Base-by-base conservation (phyloP, 495 filamentous ascomycete genomes). In the Penicillium diatomitis region DNA sequence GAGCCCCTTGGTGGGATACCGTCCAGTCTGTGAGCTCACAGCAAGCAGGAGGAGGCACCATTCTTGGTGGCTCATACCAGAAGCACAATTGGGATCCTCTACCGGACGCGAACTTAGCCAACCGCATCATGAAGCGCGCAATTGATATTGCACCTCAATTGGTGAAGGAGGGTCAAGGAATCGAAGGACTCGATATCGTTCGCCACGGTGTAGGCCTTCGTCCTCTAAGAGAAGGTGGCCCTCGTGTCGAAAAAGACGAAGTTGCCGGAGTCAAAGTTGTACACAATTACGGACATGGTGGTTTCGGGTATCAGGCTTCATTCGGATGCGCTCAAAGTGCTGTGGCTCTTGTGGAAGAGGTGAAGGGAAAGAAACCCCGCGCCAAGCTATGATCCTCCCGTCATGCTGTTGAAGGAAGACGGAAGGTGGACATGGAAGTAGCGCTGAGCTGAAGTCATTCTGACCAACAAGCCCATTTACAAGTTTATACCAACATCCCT, bases 241-340 rank as follows among this genome's bases (percentile, higher is more conserved):
- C 84, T 9, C 77, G 92, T 37, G 74, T 97, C 40, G 92, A 96
- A 68, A 87, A 78, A 63, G 90, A 96, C 65, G 74, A 72, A 53
- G 78, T 90, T 20, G 64, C 75, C 29, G 84, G 76, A n/a, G 73
- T 79, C 0, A 80, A 77, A 69, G 80, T 95, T 7, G 88, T 99
- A 51, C 92, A 99, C 62, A 91, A 95, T 55, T 99, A 99, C 62
- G 94, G 94, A 7, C 91, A 96, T 71, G 90, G 87, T 0, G 92
- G 92, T 0, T 96, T 89, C 73, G 92, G 83, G 47, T 89, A 96
- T 59, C 92, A 99, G 64, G 79, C 81, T 28, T 86, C 81, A 11
- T 99, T 87, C 65, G 92, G 92, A 2, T 90, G 87, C 68, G 82
- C 90, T 0, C 68, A 81, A 54, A 72, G 76, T 41, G 85, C 81